phyloP scores from a whole-genome alignment of 2,329 filamentous ascomycete species.

The Bipolaris gigantea region DNA sequence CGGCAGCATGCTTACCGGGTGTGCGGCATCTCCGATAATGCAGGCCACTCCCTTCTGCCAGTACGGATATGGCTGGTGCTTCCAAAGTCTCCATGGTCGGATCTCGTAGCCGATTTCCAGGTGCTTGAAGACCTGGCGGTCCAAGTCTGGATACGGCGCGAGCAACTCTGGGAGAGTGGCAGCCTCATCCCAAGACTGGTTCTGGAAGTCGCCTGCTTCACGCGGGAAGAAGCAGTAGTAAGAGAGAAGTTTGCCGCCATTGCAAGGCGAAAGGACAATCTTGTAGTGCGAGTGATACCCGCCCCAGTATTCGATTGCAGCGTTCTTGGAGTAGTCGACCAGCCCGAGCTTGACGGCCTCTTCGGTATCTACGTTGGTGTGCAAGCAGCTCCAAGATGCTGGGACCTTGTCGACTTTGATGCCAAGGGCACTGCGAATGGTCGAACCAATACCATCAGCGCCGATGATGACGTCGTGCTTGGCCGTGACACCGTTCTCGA shows the following conservation, averaged over 20 bases:
- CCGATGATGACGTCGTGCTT: constrained; percentile 65
- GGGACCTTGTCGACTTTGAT: constrained; percentile 62
- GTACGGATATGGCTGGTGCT: constrained; percentile 65
- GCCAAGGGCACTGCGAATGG: constrained; percentile 65
- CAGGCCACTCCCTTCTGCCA: constrained; percentile 56
- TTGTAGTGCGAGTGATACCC: constrained; percentile 68
- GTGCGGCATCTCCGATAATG: constrained; percentile 67
- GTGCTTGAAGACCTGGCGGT: constrained; percentile 59
- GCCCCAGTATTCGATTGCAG: constrained; percentile 70
- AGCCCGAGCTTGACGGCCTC: constrained; percentile 63
- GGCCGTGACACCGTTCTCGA: constrained; percentile 52
- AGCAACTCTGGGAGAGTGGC: constrained; percentile 63
- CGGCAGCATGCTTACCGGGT: constrained; percentile 53
- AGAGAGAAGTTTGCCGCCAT: constrained; percentile 64
- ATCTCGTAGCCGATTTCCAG: constrained; percentile 64
- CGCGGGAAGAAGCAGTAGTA: constrained; percentile 73
- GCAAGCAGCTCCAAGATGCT: constrained; percentile 63
- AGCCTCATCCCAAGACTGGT: constrained; percentile 60
- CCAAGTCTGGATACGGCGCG: constrained; percentile 62
- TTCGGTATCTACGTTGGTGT: constrained; percentile 65
- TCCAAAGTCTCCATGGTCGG: constrained; percentile 66
- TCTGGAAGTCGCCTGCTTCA: constrained; percentile 61
- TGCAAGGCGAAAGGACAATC: constrained; percentile 71
- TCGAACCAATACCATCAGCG: constrained; percentile 69
- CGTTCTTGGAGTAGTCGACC: constrained; percentile 63